These are phyloP conservation scores for Gnaphalium uliginosum DNA, from an alignment of 129 eudicot genomes.

Conservation along the genomic window DNA sequence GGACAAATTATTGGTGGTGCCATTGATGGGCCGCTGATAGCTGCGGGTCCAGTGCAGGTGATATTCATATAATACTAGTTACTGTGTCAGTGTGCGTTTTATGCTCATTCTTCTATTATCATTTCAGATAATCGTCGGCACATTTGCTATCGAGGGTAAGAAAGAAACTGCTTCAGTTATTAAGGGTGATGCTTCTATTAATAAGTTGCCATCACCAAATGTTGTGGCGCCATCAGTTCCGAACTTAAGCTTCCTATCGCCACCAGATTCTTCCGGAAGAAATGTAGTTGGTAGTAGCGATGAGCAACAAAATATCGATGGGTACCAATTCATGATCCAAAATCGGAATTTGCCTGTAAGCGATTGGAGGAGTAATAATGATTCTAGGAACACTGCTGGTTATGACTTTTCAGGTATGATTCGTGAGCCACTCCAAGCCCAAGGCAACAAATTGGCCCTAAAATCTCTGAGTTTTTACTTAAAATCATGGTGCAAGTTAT, in stretches of 20 bases:
- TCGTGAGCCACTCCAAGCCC: neutral
- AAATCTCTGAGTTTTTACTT: neutral
- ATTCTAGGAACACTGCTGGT: constrained; percentile 45
- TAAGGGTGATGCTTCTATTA: constrained; percentile 47
- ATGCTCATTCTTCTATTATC: constrained; percentile 7
- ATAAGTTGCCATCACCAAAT: constrained; percentile 50
- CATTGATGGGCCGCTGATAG: constrained; percentile 64
- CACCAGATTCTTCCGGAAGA: constrained; percentile 61
- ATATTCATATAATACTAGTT: constrained; percentile 15
- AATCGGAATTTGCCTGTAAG: constrained; percentile 34
- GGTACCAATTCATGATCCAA: constrained; percentile 56
- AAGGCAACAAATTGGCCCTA: neutral
- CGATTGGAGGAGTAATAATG: constrained; percentile 58
- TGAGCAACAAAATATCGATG: constrained; percentile 55
- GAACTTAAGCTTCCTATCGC: constrained; percentile 51
- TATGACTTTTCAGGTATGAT: constrained; percentile 55
- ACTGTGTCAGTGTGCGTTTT: constrained; percentile 5
- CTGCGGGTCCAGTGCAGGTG: constrained; percentile 85
- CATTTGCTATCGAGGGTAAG: constrained; percentile 53
- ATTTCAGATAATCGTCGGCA: constrained; percentile 62
- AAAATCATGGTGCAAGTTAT: neutral
- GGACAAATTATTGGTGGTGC: constrained; percentile 81
- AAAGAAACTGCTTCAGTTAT: constrained; percentile 35
- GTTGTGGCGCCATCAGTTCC: constrained; percentile 43
- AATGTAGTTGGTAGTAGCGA: constrained; percentile 33